Evolutionary conservation across 2,329 filamentous ascomycete genomes (phyloP), one percentile per base, ranked within the genome.

Genomic region (Aureobasidium lini): DNA sequence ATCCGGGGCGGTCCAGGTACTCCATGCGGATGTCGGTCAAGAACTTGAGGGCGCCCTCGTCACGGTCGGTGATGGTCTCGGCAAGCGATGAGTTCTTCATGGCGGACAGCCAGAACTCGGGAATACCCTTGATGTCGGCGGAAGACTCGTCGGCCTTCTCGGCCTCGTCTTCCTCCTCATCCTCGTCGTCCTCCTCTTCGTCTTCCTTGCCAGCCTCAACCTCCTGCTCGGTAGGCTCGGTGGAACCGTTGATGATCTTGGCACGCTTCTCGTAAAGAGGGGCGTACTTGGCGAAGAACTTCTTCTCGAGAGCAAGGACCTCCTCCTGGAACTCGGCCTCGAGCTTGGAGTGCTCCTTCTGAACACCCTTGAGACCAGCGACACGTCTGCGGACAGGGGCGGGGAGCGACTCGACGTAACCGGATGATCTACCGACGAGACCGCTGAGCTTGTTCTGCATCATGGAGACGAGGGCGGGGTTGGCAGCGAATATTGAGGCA

Each of bases 11-110:
- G 77, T 99, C 93, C 66, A 97, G 89, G 74, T 99, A 99, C 79
- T 99, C 93, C 93, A 99, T 96, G 72, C 93, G 91, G 69, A 99
- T 90, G 73, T 99, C 93, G 66, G 83, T 87, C 60, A 99, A 82
- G 71, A 87, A 82, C 79, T 95, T 95, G 61, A 99, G 86, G 57
- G 92, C 94, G 66, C 84, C 86, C 83, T 99, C 94, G 72, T 99
- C 94, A 65, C 91, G 89, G 70, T 97, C 94, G 69, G 94, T 99
- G 74, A 99, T 96, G 85, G 96, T 96, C 78, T 99, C 95, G 60
- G 93, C 90, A 60, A 99, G 86, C 32, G 92, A 95, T 75, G 96
- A 93, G 81, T 99, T 99, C 84, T 99, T 99, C 93, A 99, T 97
- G 68, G 95, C 93, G 63, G 93, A 96, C 53, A 99, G 83, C 94